phyloP scores from a whole-genome alignment of 257 asterid genomes.

The Scutellaria baicalensis region DNA sequence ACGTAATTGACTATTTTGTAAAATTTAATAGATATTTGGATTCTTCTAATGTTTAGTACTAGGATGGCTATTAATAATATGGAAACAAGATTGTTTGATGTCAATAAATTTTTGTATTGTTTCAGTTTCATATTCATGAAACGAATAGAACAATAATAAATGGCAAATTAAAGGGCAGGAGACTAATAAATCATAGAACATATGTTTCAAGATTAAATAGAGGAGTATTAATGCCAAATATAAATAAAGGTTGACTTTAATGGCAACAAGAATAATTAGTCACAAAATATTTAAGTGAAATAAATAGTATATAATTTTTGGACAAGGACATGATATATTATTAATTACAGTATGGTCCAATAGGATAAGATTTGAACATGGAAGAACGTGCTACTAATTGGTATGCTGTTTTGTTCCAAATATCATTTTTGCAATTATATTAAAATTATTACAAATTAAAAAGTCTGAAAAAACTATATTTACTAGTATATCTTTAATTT shows the following conservation, averaged over 20 bases:
- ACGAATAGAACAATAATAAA: neutral
- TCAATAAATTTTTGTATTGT: too few relatives aligned
- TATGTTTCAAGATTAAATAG: neutral
- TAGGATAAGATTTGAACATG: constrained; percentile 16
- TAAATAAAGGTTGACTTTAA: neutral
- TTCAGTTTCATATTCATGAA: neutral
- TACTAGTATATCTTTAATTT: too few relatives aligned
- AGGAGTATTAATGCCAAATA: neutral
- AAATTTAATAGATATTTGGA: too few relatives aligned
- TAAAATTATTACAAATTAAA: too few relatives aligned
- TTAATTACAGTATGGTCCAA: constrained; percentile 5
- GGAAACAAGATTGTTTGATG: too few relatives aligned
- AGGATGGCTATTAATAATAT: too few relatives aligned
- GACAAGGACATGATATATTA: constrained; percentile 8
- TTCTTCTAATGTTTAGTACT: too few relatives aligned
- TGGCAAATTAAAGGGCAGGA: too few relatives aligned
- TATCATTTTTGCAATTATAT: too few relatives aligned
- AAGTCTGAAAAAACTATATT: too few relatives aligned
- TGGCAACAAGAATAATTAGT: neutral
- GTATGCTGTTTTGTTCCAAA: neutral
- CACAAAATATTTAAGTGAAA: neutral
- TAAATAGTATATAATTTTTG: neutral
- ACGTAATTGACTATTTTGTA: too few relatives aligned
- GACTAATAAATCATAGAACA: neutral
- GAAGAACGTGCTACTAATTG: constrained; percentile 16